Percentiles rank a stretch among this genome's conserved stretches.
phyloP scores from a whole-genome alignment of 371 early-diverging fungal species.

The Mortierella sp. region DNA sequence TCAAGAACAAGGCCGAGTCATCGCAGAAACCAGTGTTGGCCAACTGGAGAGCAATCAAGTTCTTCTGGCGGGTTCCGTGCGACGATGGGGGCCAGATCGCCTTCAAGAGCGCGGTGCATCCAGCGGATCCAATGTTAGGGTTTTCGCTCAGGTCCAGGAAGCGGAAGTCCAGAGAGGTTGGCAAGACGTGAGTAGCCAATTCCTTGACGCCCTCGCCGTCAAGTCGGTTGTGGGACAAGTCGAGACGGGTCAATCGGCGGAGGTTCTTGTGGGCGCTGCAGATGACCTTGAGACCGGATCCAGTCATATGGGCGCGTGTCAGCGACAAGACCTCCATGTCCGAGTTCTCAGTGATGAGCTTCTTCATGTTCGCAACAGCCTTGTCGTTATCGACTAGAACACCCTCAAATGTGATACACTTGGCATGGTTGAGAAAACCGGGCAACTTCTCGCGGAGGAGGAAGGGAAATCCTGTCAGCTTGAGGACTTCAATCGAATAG shows the following conservation, averaged over 20 bases:
- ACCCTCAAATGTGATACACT: conserved; percentile 41
- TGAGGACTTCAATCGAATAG: conserved; percentile 34
- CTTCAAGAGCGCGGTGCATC: conserved; percentile 31
- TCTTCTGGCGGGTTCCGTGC: conserved; percentile 26
- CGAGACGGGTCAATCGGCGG: conserved; percentile 35
- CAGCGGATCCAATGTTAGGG: conserved; percentile 37
- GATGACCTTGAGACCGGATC: conserved; percentile 47
- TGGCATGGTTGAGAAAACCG: conserved; percentile 35
- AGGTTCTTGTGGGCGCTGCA: conserved; percentile 41
- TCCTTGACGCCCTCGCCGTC: conserved; percentile 52
- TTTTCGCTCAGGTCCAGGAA: conserved; percentile 44
- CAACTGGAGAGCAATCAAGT: conserved; percentile 25
- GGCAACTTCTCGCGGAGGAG: conserved; percentile 45
- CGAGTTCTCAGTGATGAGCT: conserved; percentile 43
- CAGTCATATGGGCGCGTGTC: conserved; percentile 34
- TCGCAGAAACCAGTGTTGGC: conserved; percentile 51
- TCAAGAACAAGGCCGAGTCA: conserved; percentile 29
- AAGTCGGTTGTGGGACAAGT: conserved; percentile 39
- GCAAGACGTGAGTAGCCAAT: conserved; percentile 25
- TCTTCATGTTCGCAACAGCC: conserved; percentile 54
- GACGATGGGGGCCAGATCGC: conserved; percentile 43
- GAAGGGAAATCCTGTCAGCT: conserved; percentile 42
- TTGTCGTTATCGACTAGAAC: conserved; percentile 52
- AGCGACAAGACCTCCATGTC: conserved; percentile 42
- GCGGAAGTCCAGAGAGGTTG: conserved; percentile 35